phyloP scores from a whole-genome alignment of 1,139 yeast species.

The Taphrina confusa region DNA sequence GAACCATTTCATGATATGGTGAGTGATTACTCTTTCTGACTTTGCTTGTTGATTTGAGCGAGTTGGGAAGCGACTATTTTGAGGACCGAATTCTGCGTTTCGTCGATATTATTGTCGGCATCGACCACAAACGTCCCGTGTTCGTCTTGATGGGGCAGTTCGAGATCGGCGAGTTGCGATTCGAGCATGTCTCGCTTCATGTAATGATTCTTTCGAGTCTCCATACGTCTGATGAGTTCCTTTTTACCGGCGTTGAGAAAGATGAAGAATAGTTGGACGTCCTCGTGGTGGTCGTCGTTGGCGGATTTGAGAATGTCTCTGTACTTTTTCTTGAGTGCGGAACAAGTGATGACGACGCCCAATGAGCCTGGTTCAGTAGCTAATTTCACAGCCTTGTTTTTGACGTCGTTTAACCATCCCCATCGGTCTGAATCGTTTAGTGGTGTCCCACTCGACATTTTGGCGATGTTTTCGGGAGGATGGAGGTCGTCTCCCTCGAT shows the following conservation, averaged over 20 bases:
- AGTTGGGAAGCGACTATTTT: not conserved
- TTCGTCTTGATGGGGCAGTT: slow-evolving; percentile 31
- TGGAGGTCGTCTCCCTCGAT: slow-evolving; percentile 75
- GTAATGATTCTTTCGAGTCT: slow-evolving; percentile 67
- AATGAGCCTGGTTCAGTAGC: slow-evolving; percentile 42
- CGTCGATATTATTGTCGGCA: slow-evolving; percentile 11
- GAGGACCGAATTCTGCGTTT: slow-evolving; percentile 22
- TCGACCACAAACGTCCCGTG: slow-evolving; percentile 16
- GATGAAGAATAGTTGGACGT: slow-evolving; percentile 58
- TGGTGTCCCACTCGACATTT: slow-evolving; percentile 80
- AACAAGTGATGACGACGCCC: slow-evolving; percentile 67
- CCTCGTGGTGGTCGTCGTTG: slow-evolving; percentile 41
- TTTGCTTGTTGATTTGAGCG: slow-evolving; percentile 20
- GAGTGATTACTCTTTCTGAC: too few relatives aligned
- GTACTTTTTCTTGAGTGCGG: slow-evolving; percentile 73
- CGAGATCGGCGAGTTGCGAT: slow-evolving; percentile 29
- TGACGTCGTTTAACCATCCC: slow-evolving; percentile 67
- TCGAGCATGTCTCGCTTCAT: slow-evolving; percentile 52
- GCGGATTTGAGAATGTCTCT: slow-evolving; percentile 57
- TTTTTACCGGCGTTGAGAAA: slow-evolving; percentile 67
- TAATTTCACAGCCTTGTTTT: slow-evolving; percentile 40
- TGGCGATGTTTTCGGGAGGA: slow-evolving; percentile 58
- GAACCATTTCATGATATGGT: too few relatives aligned
- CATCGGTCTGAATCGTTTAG: slow-evolving; percentile 85
- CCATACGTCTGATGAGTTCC: slow-evolving; percentile 62